Percentiles rank a stretch among this genome's conserved stretches.
Evolutionary conservation across 2,329 filamentous ascomycete species (phyloP).

Genomic region (Rhinocladiella mackenziei): DNA sequence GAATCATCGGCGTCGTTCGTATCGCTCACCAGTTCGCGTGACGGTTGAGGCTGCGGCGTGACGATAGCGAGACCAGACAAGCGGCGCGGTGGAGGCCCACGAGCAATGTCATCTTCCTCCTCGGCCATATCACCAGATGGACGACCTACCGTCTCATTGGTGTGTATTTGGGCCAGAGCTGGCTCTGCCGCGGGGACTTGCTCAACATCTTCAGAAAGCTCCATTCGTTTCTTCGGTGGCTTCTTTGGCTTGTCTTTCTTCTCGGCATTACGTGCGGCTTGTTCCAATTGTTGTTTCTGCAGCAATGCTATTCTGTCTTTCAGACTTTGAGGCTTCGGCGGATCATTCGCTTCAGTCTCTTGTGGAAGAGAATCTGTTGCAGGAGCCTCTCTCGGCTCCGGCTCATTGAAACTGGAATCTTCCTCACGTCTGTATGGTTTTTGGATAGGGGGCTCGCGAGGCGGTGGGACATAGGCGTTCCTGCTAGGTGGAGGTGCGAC

Average conservation of each 20-base stretch:
- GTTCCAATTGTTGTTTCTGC: constrained; percentile 90
- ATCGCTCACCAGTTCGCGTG: constrained; percentile 56
- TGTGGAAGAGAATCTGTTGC: constrained; percentile 37
- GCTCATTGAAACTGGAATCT: constrained; percentile 58
- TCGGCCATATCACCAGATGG: constrained; percentile 35
- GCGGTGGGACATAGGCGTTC: constrained; percentile 80
- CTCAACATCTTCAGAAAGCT: constrained; percentile 39
- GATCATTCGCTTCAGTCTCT: constrained; percentile 63
- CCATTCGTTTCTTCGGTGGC: constrained; percentile 61
- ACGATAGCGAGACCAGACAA: constrained; percentile 36
- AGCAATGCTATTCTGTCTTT: constrained; percentile 94
- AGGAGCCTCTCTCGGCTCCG: constrained; percentile 31
- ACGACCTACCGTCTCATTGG: constrained; percentile 35
- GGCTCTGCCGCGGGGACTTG: constrained; percentile 30
- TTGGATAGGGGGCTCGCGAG: constrained; percentile 62
- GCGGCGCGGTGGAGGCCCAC: constrained; percentile 24
- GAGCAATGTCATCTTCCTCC: constrained; percentile 14
- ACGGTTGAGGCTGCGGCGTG: constrained; percentile 38
- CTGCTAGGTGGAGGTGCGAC: constrained; percentile 91
- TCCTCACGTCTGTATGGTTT: constrained; percentile 85
- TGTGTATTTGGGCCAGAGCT: constrained; percentile 33
- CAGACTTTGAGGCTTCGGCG: constrained; percentile 85
- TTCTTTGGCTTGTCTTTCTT: constrained; percentile 89
- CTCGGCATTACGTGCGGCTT: constrained; percentile 76
- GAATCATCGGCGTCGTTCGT: constrained; percentile 64